Evolutionary conservation across 2,329 filamentous ascomycete genomes (phyloP).

Genomic region (Aspergillus pseudoterreus): DNA sequence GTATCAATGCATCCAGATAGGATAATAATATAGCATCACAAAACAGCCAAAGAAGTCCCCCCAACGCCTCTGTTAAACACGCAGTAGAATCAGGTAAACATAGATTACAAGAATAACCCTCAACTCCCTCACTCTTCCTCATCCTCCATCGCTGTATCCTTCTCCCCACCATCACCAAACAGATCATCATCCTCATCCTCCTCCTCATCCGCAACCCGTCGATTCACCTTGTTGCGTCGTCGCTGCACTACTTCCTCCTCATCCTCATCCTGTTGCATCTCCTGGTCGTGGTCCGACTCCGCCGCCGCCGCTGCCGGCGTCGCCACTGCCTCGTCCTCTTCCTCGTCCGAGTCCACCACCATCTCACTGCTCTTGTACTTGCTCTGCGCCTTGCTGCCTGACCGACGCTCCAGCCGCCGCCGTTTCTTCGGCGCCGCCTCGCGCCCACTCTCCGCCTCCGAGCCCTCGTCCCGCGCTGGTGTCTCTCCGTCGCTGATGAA

Average conservation of each 20-base stretch:
- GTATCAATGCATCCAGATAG: too few species aligned
- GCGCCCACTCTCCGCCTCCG: conserved; percentile 31
- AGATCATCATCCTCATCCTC: conserved; percentile 38
- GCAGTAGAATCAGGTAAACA: conserved; percentile 4
- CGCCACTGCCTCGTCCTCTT: conserved; percentile 43
- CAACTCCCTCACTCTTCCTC: conserved; percentile 17
- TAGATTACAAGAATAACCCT: conserved; percentile 9
- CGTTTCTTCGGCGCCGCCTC: conserved; percentile 53
- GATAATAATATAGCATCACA: too few species aligned
- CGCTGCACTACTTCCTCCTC: conserved; percentile 29
- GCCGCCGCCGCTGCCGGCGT: conserved; percentile 20
- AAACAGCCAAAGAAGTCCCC: neutral
- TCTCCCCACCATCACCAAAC: conserved; percentile 31
- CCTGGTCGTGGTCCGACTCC: conserved; percentile 4
- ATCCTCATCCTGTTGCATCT: conserved; percentile 39
- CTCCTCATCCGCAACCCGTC: conserved; percentile 37
- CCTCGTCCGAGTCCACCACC: conserved; percentile 68
- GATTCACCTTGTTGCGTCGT: conserved; percentile 29
- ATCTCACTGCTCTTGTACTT: conserved; percentile 88
- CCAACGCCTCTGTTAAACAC: conserved; percentile 9
- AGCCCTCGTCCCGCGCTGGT: conserved; percentile 24
- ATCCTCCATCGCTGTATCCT: conserved; percentile 33
- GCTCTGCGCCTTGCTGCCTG: conserved; percentile 36
- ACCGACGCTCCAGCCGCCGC: conserved; percentile 56
- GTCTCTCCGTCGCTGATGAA: conserved; percentile 29